Conservation (phyloP, 2,329 filamentous ascomycete genomes). For the Cercospora nicotianae region DNA sequence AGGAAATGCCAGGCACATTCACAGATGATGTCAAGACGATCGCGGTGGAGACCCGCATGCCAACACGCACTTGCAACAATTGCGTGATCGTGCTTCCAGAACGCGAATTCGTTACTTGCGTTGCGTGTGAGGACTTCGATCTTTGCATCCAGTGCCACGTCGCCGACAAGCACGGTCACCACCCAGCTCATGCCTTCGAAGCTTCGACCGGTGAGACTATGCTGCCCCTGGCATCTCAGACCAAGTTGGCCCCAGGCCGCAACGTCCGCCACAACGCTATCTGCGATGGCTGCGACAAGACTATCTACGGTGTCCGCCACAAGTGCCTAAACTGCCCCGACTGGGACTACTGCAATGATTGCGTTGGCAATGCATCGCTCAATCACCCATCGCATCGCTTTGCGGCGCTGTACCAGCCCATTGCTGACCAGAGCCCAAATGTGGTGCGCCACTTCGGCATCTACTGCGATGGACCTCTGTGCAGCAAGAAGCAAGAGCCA, state of each 20-base stretch:
- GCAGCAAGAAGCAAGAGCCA: conserved; percentile 58
- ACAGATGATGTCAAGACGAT: conserved; percentile 47
- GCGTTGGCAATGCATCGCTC: conserved; percentile 64
- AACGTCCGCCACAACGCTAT: conserved; percentile 81
- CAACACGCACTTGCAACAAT: conserved; percentile 70
- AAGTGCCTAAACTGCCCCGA: conserved; percentile 97
- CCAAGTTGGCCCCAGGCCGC: conserved; percentile 75
- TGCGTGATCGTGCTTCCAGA: conserved; percentile 68
- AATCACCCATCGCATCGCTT: conserved; percentile 85
- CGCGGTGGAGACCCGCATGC: conserved; percentile 36
- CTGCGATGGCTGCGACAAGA: conserved; percentile 90
- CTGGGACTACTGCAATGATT: conserved; percentile 89
- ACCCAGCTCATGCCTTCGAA: conserved; percentile 80
- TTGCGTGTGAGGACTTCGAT: conserved; percentile 83
- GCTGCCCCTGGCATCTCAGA: conserved; percentile 62
- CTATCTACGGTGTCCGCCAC: conserved; percentile 84
- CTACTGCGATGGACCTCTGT: conserved; percentile 92
- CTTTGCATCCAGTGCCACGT: conserved; percentile 82
- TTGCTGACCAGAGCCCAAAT: conserved; percentile 48
- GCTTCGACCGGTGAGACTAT: conserved; percentile 64
- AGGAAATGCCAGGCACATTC: conserved; percentile 48
- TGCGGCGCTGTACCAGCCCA: conserved; percentile 77
- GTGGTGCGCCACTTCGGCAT: conserved; percentile 73
- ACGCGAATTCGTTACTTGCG: conserved; percentile 80
- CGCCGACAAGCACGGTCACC: conserved; percentile 78